Evolutionary conservation across 805 yeast genomes (phyloP), one percentile per base, ranked within the genome.

Genomic region (Metschnikowia santaceciliae): DNA sequence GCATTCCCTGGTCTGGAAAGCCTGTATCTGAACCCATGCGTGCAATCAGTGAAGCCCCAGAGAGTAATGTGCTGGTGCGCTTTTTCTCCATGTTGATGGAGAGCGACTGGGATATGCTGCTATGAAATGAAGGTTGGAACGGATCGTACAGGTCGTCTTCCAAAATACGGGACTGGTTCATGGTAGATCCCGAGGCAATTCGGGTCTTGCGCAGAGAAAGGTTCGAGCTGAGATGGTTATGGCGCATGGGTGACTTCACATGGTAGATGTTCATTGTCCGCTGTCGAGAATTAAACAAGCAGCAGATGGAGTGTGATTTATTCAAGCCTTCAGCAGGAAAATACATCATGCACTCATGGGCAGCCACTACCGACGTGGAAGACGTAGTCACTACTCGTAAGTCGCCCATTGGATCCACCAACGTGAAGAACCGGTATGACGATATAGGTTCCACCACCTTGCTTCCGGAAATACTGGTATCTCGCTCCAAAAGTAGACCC

Each of bases 401-500:
- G 3, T 88, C 94, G 2, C 81, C 79, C 53, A 86, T 69, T 0
- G 96, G 92, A 62, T 88, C 95, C 1, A 83, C 75, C 52, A 90
- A 63, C 0, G 95, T 82, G 48, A 89, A 72, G 57, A 88, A 86
- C 67, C 73, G 40, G 64, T 54, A 49, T 54, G 63, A 20, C 37
- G 47, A 44, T 7, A 68, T 52, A 7, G 43, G 17, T 14, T 19
- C 43, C 32, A 19, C 6, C 2, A 23, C 30, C 6, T 26, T 37
- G 20, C 34, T 34, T 19, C 33, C 17, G 13, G 36, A 19, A 23
- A 36, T 50, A 19, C 56, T 52, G 30, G 59, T 58, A 45, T 74
- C 77, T 36, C 82, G 71, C 59, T 86, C 88, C 20, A 88, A 59
- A 0, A 90, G 68, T 3, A 89, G 61, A 0, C 97, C 97, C 38